Evolutionary conservation across 768 basidiomycete species (phyloP).

Genomic region (Goffeauzyma gilvescens): DNA sequence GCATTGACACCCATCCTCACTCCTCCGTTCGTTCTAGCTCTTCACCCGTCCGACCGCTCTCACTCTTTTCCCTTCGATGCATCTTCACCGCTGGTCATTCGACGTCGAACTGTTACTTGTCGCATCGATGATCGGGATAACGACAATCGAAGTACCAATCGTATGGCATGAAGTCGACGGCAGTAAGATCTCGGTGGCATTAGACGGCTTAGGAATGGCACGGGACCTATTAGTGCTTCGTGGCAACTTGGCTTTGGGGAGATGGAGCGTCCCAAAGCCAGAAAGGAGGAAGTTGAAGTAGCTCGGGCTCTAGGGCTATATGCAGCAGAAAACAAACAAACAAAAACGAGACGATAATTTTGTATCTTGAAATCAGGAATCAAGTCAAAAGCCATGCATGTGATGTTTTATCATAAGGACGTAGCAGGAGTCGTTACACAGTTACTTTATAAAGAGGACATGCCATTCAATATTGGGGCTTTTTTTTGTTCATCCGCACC

Average conservation of each 20-base stretch:
- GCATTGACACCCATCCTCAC: background rate
- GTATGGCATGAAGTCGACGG: slow-evolving; percentile 87
- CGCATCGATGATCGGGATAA: slow-evolving; percentile 57
- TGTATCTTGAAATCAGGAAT: too few species aligned
- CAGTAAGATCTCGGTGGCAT: slow-evolving; percentile 71
- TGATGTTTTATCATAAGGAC: too few species aligned
- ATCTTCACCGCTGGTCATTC: slow-evolving; percentile 84
- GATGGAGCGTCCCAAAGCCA: slow-evolving; percentile 40
- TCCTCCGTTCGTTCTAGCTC: slow-evolving; percentile 32
- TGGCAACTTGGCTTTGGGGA: slow-evolving; percentile 57
- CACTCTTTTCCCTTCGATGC: slow-evolving; percentile 67
- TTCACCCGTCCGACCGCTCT: slow-evolving; percentile 67
- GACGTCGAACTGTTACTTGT: slow-evolving; percentile 82
- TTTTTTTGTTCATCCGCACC: too few species aligned
- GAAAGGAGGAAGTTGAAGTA: too few species aligned
- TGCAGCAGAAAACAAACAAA: too few species aligned
- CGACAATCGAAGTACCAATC: slow-evolving; percentile 68
- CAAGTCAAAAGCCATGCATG: too few species aligned
- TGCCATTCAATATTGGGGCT: too few species aligned
- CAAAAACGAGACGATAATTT: too few species aligned
- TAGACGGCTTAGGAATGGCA: slow-evolving; percentile 74
- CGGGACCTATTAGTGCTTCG: slow-evolving; percentile 66
- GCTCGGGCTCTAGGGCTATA: too few species aligned
- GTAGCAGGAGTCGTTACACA: too few species aligned
- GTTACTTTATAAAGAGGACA: too few species aligned